Conservation (phyloP, 2,329 filamentous ascomycete genomes). For the Lasiodiplodia citricola region DNA sequence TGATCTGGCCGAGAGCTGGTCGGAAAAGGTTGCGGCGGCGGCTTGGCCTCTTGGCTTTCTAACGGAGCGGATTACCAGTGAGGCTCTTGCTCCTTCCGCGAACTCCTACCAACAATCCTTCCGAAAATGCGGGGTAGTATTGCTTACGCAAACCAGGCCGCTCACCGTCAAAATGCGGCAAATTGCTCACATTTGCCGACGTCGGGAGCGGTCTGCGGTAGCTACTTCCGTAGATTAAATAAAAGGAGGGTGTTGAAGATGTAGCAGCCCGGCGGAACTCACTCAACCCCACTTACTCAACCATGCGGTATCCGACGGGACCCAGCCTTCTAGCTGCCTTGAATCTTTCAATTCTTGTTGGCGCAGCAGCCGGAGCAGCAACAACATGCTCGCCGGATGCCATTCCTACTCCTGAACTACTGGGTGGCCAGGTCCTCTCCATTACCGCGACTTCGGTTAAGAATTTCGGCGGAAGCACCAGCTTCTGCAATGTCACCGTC, state of each 20-base stretch:
- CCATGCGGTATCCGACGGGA: neutral
- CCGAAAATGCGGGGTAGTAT: constrained; percentile 17
- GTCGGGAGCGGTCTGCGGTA: constrained; percentile 4
- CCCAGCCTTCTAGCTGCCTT: neutral
- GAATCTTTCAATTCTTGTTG: neutral
- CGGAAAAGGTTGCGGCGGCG: neutral
- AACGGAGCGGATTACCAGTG: neutral
- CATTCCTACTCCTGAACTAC: constrained; percentile 7
- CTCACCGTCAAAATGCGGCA: neutral
- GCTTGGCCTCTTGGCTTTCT: constrained; percentile 12
- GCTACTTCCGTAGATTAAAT: neutral
- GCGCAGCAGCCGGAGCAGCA: neutral
- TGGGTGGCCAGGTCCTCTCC: constrained; percentile 10
- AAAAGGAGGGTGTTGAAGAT: neutral
- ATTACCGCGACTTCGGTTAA: constrained; percentile 6
- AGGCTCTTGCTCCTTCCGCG: neutral
- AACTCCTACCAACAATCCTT: neutral
- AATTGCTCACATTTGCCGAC: neutral
- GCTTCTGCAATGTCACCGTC: constrained; percentile 45
- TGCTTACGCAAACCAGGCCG: too few species aligned
- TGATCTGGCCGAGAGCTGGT: neutral
- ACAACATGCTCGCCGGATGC: neutral
- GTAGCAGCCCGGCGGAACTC: neutral
- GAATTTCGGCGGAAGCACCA: neutral
- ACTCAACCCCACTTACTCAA: neutral